phyloP scores from a whole-genome alignment of 495 filamentous ascomycete species.

The Copromyces sp. region DNA sequence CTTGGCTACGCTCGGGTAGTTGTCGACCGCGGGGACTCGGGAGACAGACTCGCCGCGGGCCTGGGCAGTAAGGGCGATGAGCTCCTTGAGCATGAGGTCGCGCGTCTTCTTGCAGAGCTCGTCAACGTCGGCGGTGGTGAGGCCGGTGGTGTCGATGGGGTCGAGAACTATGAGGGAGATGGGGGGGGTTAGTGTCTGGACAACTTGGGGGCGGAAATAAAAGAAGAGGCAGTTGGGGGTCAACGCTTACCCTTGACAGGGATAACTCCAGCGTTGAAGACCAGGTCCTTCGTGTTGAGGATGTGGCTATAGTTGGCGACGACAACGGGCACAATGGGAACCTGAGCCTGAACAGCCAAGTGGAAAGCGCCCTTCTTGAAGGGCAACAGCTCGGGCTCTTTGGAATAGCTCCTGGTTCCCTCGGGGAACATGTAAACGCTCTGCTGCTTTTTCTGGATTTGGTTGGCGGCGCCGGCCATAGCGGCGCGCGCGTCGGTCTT shows the following conservation, averaged over 20 bases:
- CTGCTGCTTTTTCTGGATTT: conserved; percentile 67
- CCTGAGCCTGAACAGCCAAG: conserved; percentile 84
- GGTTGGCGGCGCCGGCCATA: conserved; percentile 69
- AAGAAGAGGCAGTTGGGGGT: neutral
- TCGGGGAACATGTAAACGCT: conserved; percentile 92
- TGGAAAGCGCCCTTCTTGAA: conserved; percentile 99
- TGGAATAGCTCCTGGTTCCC: conserved; percentile 82
- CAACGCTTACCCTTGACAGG: conserved; percentile 61
- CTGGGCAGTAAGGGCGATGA: conserved; percentile 51
- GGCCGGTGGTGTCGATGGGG: conserved; percentile 70
- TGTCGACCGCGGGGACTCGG: neutral
- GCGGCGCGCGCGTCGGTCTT: conserved; percentile 69
- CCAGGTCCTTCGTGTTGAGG: conserved; percentile 54
- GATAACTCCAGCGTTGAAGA: conserved; percentile 67
- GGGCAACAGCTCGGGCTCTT: conserved; percentile 66
- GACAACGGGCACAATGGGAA: conserved; percentile 84
- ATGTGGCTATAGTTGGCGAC: conserved; percentile 81
- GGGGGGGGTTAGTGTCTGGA: conserved; percentile 2
- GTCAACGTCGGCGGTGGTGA: conserved; percentile 76
- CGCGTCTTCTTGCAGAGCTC: conserved; percentile 57
- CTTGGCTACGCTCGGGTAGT: conserved; percentile 14
- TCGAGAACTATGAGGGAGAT: conserved; percentile 50
- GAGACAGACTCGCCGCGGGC: conserved; percentile 11
- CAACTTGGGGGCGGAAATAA: neutral
- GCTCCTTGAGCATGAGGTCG: conserved; percentile 69